phyloP scores from a whole-genome alignment of 352 stramenopile genomes.

The Phytopythium boreale region DNA sequence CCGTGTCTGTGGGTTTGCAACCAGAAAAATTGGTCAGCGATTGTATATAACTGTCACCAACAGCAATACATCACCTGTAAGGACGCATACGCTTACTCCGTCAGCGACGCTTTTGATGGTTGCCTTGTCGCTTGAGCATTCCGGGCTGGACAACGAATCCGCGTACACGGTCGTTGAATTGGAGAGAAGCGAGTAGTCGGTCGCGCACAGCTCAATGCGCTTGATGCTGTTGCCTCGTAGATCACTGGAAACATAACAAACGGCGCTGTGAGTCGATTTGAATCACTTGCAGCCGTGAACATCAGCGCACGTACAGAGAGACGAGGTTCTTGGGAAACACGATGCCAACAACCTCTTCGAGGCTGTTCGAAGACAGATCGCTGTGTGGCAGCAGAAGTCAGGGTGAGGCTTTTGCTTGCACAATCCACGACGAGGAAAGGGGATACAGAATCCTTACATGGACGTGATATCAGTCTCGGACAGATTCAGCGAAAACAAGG shows the following conservation, averaged over 20 bases:
- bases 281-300: neutral
- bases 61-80: constrained; percentile 16
- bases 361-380: constrained; percentile 29
- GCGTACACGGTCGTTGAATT: constrained; percentile 22
- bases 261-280: neutral
- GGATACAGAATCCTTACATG: constrained; percentile 17
- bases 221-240: constrained; percentile 33
- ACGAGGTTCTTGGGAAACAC: constrained; percentile 26
- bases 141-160: constrained; percentile 19
- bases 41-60: neutral
- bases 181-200: constrained; percentile 19
- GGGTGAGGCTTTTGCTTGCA: constrained; percentile 3
- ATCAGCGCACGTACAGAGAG: constrained; percentile 12
- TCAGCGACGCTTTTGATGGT: constrained; percentile 20
- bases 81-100: constrained; percentile 22
- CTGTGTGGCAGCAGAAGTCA: constrained; percentile 15
- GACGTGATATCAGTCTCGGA: constrained; percentile 18
- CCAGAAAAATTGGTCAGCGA: neutral
- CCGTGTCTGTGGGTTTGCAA: neutral
- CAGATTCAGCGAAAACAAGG: constrained; percentile 22
- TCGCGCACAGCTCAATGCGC: constrained; percentile 23
- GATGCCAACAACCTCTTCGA: constrained; percentile 24
- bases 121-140: constrained; percentile 22
- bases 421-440: neutral
- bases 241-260: constrained; percentile 16